Evolutionary conservation across 2,329 filamentous ascomycete species (phyloP), one percentile per base, ranked within the genome.

Genomic region (Lachnellula subtilissima): DNA sequence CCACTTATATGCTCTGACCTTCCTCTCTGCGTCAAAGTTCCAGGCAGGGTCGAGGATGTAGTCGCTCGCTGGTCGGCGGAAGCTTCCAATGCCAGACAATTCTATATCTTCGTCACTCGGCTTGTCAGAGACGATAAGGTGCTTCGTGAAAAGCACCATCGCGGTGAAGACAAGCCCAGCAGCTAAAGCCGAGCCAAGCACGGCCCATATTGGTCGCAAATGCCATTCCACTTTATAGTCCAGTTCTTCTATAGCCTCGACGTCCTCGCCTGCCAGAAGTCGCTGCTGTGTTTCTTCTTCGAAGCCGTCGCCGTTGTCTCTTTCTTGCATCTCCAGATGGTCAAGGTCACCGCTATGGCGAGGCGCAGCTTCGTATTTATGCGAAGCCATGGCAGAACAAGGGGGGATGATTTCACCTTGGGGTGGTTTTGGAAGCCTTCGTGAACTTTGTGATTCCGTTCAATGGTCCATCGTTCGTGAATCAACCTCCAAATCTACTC

Each of bases 1-100:
- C 84, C 84, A 88, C 58, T 78, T 71, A 64, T 84, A 85, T 59
- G 81, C 77, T 62, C 85, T 76, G 2, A 74, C 76, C 15, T 74
- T 76, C 0, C 78, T 75, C 3, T 74, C 61, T 0, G 79, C 76
- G 17, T 73, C 47, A 58, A 77, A 76, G 56, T 86, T 70, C 86
- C 86, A 89, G 2, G 71, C 61, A 0, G 75, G 66, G 50, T 80
- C 73, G 15, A 89, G 73, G 4, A 84, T 68, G 57, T 89, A 87
- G 50, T 85, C 79, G 0, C 72, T 69, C 1, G 72, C 73, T 35
- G 65, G 60, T 56, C 68, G 63, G 42, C 67, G 66, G 53, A 70
- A 70, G 11, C 58, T 51, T 35, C 55, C 60, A 49, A 60, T 52
- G 1, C 57, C 59, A 19, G 37, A 15, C 14, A 57, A 45, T 25